Evolutionary conservation across 2,329 filamentous ascomycete species (phyloP), one percentile per base, ranked within the genome.

Genomic region (Boeremia exigua): DNA sequence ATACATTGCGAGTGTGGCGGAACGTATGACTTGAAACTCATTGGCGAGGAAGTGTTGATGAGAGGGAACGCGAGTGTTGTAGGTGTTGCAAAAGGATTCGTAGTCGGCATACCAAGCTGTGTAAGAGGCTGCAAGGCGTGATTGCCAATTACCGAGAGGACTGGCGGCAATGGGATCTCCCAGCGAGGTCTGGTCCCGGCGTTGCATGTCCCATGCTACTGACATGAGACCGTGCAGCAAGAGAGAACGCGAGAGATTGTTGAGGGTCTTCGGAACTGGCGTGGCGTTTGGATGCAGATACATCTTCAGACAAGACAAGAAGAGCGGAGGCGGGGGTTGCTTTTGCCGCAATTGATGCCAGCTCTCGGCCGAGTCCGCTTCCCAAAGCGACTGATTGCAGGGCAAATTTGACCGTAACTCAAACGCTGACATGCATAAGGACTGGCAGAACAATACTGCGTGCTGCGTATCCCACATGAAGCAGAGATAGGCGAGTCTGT

Each of bases 401-500:
- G 85, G 86, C 2, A 88, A 68, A 2, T 79, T 77, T 0, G 84
- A 79, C 0, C 84, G 80, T 1, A 88, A 77, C 62, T 88, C 85
- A 45, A 87, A 87, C 0, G 85, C 83, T 1, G 84, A 87, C 85
- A 88, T 88, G 70, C 85, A 88, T 0, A 88, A 78, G 4, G 83
- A 86, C 64, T 88, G 85, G n/a, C 84, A 87, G 67, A 88, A 88
- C 0, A 88, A 75, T 0, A 87, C 84, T 0, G 85, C 85, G 56
- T 88, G 85, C 50, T 88, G 85, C 0, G 84, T 86, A 60, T 88
- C 86, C 86, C 85, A 88, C 77, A 88, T 83, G 66, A 88, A 88
- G 64, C 84, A 88, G 5, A 86, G 75, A 34, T 87, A 78, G 0
- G 84, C 83, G 0, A 86, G 72, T 48, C 79, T 80, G 28, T 15